A percentile compares a stretch with the other conserved stretches of the same genome.
These are phyloP conservation scores for Trypanosoma scelopori DNA, from an alignment of 208 protist genomes.

Conservation along the genomic window DNA sequence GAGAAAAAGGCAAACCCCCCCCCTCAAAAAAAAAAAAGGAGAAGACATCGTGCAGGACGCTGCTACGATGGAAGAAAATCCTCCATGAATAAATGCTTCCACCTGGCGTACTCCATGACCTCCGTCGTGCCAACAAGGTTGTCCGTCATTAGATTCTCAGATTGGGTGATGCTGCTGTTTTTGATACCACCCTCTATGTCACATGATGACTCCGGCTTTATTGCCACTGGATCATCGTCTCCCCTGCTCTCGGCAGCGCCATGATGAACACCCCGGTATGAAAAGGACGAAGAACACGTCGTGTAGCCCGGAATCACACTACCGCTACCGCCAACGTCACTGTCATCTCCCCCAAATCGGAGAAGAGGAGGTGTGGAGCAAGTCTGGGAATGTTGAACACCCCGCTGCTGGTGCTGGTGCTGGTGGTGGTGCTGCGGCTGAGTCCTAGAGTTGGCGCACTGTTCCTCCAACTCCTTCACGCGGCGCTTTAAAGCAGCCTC, in stretches of 20 bases:
- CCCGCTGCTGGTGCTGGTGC: neutral
- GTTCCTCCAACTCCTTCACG: constrained; percentile 12
- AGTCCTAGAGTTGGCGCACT: neutral
- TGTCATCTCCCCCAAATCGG: neutral
- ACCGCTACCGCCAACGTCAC: neutral
- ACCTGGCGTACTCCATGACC: constrained; percentile 16
- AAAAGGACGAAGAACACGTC: neutral
- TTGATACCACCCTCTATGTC: neutral
- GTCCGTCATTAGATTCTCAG: neutral
- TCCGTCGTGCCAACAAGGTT: constrained; percentile 14
- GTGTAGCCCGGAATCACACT: neutral
- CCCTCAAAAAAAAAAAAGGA: too few species aligned
- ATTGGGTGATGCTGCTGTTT: neutral
- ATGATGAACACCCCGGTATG: neutral
- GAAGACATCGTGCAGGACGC: neutral
- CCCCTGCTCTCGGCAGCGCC: neutral
- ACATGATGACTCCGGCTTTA: neutral
- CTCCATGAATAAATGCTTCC: constrained; percentile 17
- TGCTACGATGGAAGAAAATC: constrained; percentile 14
- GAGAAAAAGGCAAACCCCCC: too few species aligned
- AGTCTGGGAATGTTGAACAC: neutral
- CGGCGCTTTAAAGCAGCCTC: constrained; percentile 1
- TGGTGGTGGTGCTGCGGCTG: neutral
- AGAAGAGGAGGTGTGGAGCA: neutral
- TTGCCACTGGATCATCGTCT: neutral